These are phyloP conservation scores for Huntiella omanensis DNA, from an alignment of 2,329 filamentous ascomycete genomes.

Conservation along the genomic window DNA sequence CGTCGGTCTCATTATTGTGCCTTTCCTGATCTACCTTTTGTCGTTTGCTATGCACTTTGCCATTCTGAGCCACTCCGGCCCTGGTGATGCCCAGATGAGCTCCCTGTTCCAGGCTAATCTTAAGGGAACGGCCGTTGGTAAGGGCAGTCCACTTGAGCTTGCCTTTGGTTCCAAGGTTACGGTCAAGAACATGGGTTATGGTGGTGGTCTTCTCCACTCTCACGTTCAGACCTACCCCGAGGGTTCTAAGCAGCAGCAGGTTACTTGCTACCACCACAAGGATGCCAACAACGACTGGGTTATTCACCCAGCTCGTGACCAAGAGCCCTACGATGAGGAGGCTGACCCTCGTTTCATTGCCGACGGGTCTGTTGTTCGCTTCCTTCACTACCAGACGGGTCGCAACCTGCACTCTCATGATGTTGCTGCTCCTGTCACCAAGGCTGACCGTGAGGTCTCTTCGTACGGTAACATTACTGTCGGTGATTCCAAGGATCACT, in stretches of 20 bases:
- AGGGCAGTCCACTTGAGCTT: constrained; percentile 83
- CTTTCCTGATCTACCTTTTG: constrained; percentile 81
- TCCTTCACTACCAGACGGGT: constrained; percentile 88
- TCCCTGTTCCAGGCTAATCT: constrained; percentile 97
- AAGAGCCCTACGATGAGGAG: constrained; percentile 53
- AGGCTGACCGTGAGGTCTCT: constrained; percentile 82
- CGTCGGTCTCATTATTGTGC: constrained; percentile 72
- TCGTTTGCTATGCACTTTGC: constrained; percentile 91
- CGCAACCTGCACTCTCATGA: constrained; percentile 93
- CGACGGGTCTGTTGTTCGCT: constrained; percentile 59
- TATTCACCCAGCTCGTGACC: constrained; percentile 79
- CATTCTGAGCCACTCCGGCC: constrained; percentile 81
- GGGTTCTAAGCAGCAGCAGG: constrained; percentile 83
- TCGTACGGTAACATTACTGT: constrained; percentile 90
- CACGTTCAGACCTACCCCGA: constrained; percentile 94
- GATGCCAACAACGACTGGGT: constrained; percentile 99
- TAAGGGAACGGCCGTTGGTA: constrained; percentile 79
- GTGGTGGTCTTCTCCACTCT: constrained; percentile 86
- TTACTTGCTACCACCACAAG: constrained; percentile 99
- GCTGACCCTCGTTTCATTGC: constrained; percentile 57
- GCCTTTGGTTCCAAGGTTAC: constrained; percentile 78
- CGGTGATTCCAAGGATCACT: constrained; percentile 95
- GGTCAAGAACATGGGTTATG: constrained; percentile 98
- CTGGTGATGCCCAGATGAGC: constrained; percentile 99
- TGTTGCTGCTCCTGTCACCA: constrained; percentile 73